Conservation (phyloP, 345 rosid species). For the Gossypium anomalum region DNA sequence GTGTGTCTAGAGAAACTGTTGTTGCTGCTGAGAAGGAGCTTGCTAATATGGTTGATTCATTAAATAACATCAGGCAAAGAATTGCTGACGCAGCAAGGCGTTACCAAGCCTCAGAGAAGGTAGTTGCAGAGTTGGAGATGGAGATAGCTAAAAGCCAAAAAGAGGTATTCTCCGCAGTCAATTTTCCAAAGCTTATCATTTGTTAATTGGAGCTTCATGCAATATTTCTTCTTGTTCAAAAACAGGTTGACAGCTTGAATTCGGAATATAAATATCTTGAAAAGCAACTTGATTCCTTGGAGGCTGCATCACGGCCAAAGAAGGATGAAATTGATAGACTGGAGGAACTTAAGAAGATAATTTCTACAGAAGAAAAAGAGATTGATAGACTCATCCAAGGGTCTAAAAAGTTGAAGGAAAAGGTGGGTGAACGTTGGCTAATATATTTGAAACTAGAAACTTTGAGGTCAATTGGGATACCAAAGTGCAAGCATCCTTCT, state of each 20-base stretch:
- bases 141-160: constrained; percentile 82
- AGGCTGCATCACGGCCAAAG: constrained; percentile 76
- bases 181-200: constrained; percentile 1
- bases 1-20: constrained; percentile 70
- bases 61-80: constrained; percentile 52
- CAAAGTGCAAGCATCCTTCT: neutral
- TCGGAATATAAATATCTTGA: constrained; percentile 64
- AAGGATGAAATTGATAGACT: constrained; percentile 66
- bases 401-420: constrained; percentile 72
- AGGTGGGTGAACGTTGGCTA: constrained; percentile 36
- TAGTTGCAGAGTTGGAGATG: constrained; percentile 60
- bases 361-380: constrained; percentile 64
- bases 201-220: constrained; percentile 12
- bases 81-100: constrained; percentile 59
- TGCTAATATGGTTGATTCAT: constrained; percentile 42
- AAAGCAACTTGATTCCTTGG: constrained; percentile 71
- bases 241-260: constrained; percentile 75
- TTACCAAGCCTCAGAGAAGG: constrained; percentile 65
- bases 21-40: constrained; percentile 72
- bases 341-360: constrained; percentile 54
- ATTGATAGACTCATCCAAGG: constrained; percentile 56
- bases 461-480: constrained; percentile 1
- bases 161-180: constrained; percentile 47
- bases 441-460: neutral
- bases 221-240: constrained; percentile 15